Evolutionary conservation across 192 early-diverging fungal species (phyloP), one percentile per base, ranked within the genome.

Genomic region (Coemansia sp.): DNA sequence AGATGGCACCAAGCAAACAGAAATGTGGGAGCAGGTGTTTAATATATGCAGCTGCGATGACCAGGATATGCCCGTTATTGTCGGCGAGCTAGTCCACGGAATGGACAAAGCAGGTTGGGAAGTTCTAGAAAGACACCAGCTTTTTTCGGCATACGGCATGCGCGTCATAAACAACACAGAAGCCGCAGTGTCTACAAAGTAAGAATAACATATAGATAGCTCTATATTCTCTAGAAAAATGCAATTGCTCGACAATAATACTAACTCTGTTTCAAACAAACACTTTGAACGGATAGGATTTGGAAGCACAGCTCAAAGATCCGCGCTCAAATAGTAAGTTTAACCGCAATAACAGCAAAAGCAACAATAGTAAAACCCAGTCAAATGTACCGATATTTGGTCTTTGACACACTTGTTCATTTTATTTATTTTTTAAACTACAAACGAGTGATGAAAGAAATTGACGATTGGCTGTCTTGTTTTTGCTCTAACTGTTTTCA

Each of bases 301-400:
- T 81, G 72, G 73, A 48, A 55, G 28, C 62, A 67, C 6, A 25
- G 66, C 38, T 66, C 76, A 14, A 33, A 22, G 45, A 66, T 66
- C 42, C 78, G 78, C 31, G 73, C 68, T 14, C 51, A 51, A 36
- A 18, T 81, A 51, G 78, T 76, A 81, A 66, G 78, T 64, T 25
- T 25, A 25, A 25, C 22, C 22, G 22, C 22, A 25, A 25, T 25
- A 1, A 1, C 22, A 25, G 22, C 22, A 52, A 52, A 8, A 52
- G 18, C 16, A 52, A 17, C 22, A 25, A 25, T 25, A 25, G 22
- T 25, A 25, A 25, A 25, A 25, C 22, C 22, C 22, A 25, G 22
- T 25, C 22, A 25, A 25, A 25, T 25, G 22, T 25, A 25, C 22
- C 22, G 22, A 25, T 25, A 25, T 25, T 25, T 25, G 22, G 22